Conservation (phyloP, 1,139 yeast species). For the Lodderomyces elongisporus region DNA sequence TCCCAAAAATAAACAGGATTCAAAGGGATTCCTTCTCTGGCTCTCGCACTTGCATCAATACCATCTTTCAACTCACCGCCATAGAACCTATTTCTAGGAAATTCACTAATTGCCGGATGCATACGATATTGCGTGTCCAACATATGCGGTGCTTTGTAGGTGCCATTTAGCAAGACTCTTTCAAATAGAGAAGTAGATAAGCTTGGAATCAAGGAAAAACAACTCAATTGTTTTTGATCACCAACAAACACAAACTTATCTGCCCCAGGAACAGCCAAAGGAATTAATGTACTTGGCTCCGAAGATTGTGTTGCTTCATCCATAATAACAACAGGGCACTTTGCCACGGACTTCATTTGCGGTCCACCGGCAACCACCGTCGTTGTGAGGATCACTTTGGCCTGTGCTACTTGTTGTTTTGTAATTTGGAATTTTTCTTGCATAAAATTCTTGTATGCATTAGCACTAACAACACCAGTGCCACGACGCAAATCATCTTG, state of each 20-base stretch:
- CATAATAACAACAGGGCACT: conserved; percentile 65
- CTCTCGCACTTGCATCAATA: conserved; percentile 46
- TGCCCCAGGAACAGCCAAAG: conserved; percentile 64
- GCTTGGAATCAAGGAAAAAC: conserved; percentile 62
- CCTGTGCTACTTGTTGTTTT: conserved; percentile 43
- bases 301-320: conserved; percentile 63
- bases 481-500: conserved; percentile 36
- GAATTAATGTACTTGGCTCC: conserved; percentile 65
- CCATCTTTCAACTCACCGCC: conserved; percentile 55
- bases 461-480: conserved; percentile 20
- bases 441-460: conserved; percentile 45
- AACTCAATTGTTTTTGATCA: conserved; percentile 61
- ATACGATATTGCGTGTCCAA: conserved; percentile 68
- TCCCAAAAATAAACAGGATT: conserved; percentile 55
- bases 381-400: conserved; percentile 66
- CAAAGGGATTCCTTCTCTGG: conserved; percentile 31
- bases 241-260: conserved; percentile 68
- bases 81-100: conserved; percentile 56
- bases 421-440: conserved; percentile 34
- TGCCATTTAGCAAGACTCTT: conserved; percentile 51
- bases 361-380: conserved; percentile 69
- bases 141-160: conserved; percentile 59
- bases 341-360: conserved; percentile 49
- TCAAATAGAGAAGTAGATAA: conserved; percentile 57
- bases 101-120: conserved; percentile 64